These are phyloP conservation scores for Cladosporium oxysporum DNA, from an alignment of 2,329 filamentous ascomycete genomes.

Conservation along the genomic window DNA sequence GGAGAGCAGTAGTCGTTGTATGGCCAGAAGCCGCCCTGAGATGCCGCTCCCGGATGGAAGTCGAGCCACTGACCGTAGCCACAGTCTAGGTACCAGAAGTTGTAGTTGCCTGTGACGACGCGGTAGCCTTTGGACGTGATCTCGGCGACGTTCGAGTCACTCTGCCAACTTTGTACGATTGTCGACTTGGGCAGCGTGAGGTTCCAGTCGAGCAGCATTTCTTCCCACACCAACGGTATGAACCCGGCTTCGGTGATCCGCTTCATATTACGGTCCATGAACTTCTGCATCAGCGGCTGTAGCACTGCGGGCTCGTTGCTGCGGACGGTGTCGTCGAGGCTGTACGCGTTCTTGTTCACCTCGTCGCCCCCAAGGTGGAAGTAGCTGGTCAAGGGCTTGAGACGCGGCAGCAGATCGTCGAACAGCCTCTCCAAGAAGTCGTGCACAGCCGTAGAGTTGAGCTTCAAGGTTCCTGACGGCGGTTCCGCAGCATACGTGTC, in stretches of 20 bases:
- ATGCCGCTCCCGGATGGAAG: constrained; percentile 60
- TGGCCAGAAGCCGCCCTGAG: constrained; percentile 58
- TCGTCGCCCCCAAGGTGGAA: constrained; percentile 91
- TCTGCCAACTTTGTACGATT: constrained; percentile 78
- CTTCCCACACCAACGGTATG: constrained; percentile 82
- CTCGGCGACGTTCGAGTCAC: constrained; percentile 60
- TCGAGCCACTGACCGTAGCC: constrained; percentile 84
- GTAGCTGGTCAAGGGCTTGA: constrained; percentile 68
- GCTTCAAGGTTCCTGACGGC: constrained; percentile 66
- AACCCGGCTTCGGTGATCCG: constrained; percentile 65
- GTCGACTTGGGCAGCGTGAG: constrained; percentile 70
- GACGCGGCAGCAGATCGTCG: constrained; percentile 71
- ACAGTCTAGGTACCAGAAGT: constrained; percentile 74
- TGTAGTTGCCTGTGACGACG: constrained; percentile 73
- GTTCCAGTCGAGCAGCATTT: constrained; percentile 79
- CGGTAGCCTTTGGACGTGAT: constrained; percentile 66
- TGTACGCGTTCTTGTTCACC: constrained; percentile 74
- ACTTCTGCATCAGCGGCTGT: constrained; percentile 73
- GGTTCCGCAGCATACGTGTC: constrained; percentile 56
- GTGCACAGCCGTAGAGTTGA: constrained; percentile 71
- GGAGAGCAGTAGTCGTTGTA: constrained; percentile 82
- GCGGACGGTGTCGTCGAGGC: constrained; percentile 69
- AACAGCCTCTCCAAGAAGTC: constrained; percentile 72
- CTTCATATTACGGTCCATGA: constrained; percentile 69
- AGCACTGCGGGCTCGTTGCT: constrained; percentile 67